Evolutionary conservation across 202 grass and related monocot genomes (phyloP), one percentile per base, ranked within the genome.

Genomic region (Brachypodium distachyon): DNA sequence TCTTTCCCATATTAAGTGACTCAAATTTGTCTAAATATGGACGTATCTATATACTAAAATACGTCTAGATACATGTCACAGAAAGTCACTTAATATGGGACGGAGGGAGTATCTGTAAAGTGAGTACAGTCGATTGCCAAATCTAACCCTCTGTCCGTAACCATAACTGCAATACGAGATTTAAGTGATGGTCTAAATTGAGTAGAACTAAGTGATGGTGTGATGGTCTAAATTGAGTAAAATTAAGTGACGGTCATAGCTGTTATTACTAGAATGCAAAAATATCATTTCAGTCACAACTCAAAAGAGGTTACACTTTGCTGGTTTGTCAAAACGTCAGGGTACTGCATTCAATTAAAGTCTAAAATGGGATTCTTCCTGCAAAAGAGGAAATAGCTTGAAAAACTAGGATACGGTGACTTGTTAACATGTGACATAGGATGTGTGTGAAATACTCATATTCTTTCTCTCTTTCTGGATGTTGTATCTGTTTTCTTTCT

Each of bases 211-310:
- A 46, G 28, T 47, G 40, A 67, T 59, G 6, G 2, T 1, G 2
- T 9, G 2, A 67, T 28, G 40, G 29, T 67, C 23, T 46, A 29
- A 31, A 44, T 18, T 48, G 43, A 48, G 1, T 46, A 47, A 3
- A 46, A n/a, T 19, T 13, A 25, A 68, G 0, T 11, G 53, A 52
- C 17, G 33, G 7, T 49, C 50, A 43, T 52, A 67, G 41, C 14
- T 67, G 73, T 28, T 50, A 7, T 67, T 40, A 72, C 63, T 19
- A n/a, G n/a, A n/a, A n/a, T n/a, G n/a, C n/a, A n/a, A 72, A 65
- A 38, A 6, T 56, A 65, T 49, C 1, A 11, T 76, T 70, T 21
- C 22, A 26, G 31, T 67, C 6, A 25, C 31, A 49, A 26, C 22
- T 67, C 6, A 25, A 21, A 49, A 9, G 3, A 21, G 41, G 4